Conservation (phyloP, 2,329 filamentous ascomycete species). For the Penicillium aurantiogriseum region DNA sequence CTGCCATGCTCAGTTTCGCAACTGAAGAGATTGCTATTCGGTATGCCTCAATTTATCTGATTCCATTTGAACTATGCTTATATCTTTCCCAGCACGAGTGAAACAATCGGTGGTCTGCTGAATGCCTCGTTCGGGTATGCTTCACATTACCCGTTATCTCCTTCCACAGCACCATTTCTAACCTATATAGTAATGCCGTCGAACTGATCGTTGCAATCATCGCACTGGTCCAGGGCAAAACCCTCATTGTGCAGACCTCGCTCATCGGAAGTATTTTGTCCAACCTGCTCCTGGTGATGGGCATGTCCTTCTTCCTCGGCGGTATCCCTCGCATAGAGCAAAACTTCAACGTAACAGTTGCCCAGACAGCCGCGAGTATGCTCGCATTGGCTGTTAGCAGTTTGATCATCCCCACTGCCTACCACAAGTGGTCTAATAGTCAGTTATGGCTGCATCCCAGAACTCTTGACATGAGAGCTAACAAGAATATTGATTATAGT, state of each 20-base stretch:
- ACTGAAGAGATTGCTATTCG: conserved; percentile 78
- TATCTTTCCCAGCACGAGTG: conserved; percentile 56
- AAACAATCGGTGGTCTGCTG: conserved; percentile 81
- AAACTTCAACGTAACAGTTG: conserved; percentile 87
- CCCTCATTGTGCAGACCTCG: conserved; percentile 87
- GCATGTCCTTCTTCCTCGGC: conserved; percentile 89
- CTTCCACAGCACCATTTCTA: not conserved
- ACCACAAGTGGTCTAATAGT: conserved; percentile 58
- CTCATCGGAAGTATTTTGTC: conserved; percentile 89
- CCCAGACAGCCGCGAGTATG: conserved; percentile 81
- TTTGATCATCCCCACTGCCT: conserved; percentile 87
- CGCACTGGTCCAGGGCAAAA: conserved; percentile 69
- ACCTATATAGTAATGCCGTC: conserved; percentile 66
- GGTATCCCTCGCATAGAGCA: conserved; percentile 77
- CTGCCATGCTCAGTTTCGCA: conserved; percentile 79
- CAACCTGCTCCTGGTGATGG: conserved; percentile 83
- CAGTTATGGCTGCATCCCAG: conserved; percentile 3
- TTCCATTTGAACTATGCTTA: conserved; percentile 1
- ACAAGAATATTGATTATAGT: not conserved
- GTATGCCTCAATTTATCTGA: conserved; percentile 20
- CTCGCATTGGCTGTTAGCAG: conserved; percentile 75
- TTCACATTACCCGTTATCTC: not conserved
- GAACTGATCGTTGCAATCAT: conserved; percentile 88
- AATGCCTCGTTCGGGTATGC: conserved; percentile 78
- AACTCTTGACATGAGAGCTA: not conserved